These are phyloP conservation scores for Claviceps sp. DNA, from an alignment of 2,329 filamentous ascomycete genomes.

Conservation along the genomic window DNA sequence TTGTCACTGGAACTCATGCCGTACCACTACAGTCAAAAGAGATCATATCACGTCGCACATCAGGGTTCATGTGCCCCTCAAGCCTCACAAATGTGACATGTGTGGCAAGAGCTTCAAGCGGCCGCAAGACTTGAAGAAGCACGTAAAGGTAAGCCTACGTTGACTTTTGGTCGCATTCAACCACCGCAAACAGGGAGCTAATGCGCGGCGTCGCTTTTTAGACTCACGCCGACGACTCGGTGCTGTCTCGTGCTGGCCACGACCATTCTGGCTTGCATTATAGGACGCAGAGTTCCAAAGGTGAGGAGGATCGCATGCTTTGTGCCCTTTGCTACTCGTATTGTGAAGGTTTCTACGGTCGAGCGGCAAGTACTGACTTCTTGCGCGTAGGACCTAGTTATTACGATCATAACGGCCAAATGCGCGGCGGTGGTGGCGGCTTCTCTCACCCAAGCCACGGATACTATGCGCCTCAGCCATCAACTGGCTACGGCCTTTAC, in stretches of 20 bases:
- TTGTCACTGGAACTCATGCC: constrained; percentile 92
- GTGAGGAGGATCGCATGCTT: constrained; percentile 23
- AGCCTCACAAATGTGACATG: constrained; percentile 98
- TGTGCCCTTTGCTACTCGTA: constrained; percentile 7
- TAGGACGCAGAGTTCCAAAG: constrained; percentile 38
- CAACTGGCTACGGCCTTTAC: constrained; percentile 59
- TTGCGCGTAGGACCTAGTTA: constrained; percentile 38
- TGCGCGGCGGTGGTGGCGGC: constrained; percentile 39
- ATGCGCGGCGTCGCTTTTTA: constrained; percentile 12
- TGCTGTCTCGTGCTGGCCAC: constrained; percentile 42
- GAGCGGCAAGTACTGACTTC: constrained; percentile 3
- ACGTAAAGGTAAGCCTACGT: constrained; percentile 59
- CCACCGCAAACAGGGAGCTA: constrained; percentile 7
- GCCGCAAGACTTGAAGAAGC: constrained; percentile 97
- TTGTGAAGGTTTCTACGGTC: no score
- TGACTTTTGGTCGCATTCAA: not conserved
- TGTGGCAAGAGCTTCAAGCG: constrained; percentile 99
- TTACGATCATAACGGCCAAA: constrained; percentile 53
- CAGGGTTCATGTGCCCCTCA: constrained; percentile 93
- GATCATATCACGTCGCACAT: constrained; percentile 99
- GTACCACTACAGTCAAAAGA: constrained; percentile 94
- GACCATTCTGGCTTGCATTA: constrained; percentile 44
- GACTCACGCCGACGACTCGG: constrained; percentile 93
- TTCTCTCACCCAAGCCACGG: constrained; percentile 43
- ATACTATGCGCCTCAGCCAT: constrained; percentile 46